Evolutionary conservation across 495 filamentous ascomycete species (phyloP), one percentile per base, ranked within the genome.

Genomic region (Cladorrhinum samala): DNA sequence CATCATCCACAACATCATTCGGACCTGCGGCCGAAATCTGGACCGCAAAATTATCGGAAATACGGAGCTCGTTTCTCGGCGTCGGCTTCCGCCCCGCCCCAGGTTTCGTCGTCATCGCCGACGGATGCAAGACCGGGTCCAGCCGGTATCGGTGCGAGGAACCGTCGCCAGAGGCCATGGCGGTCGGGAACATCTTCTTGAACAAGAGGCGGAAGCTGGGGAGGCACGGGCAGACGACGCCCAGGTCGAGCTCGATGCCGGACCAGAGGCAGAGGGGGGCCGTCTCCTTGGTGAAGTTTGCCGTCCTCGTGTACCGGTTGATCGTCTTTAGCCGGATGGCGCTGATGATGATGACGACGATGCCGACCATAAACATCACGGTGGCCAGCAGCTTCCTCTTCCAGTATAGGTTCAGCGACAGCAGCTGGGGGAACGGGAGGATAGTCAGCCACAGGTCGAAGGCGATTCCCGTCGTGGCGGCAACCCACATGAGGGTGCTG

Each of bases 211-310:
- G 40, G 21, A 53, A 45, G 5, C 21, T 30, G 21, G 50, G 48
- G 2, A 45, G 41, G 21, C 50, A 53, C 8, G 50, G 50, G 41
- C 50, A 53, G 18, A 53, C 44, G 40, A 53, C 50, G n/a, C 39
- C 50, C 2, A 45, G 25, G 40, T 53, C 23, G 27, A 46, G 43
- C 43, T 13, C 20, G 20, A 46, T 21, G n/a, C 43, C 43, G 5
- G 27, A 33, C 27, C 27, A 33, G 5, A 33, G 11, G 11, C 27
- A 33, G 11, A 33, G 27, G 11, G 5, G 6, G 6, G 27, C 27
- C 27, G 27, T 33, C 6, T 33, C 27, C 27, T 33, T 33, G 27
- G 27, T 33, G 6, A 11, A 11, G 11, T 33, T 33, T 11, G 27
- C 27, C 27, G 27, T 33, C 11, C 27, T 33, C 27, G 27, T 33